Conservation (phyloP, 139 green algal genomes). For the Medakamo hakoo region DNA sequence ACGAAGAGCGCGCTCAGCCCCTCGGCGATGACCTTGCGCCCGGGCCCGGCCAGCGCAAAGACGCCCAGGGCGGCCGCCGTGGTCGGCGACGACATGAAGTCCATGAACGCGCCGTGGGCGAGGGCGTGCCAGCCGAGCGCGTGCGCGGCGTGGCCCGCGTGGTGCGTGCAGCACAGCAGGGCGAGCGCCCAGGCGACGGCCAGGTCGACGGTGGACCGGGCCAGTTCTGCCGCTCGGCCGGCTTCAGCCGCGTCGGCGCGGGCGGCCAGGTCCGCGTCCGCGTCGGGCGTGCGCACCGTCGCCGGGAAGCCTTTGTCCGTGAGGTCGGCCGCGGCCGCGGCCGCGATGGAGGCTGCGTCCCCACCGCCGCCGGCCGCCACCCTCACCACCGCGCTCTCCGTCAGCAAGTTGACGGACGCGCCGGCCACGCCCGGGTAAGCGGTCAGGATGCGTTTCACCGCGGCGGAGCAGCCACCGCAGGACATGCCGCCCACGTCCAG, state of each 20-base stretch:
- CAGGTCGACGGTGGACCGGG: conserved; percentile 29
- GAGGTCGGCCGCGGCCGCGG: conserved; percentile 16
- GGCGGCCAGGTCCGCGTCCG: neutral
- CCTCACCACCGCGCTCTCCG: conserved; percentile 42
- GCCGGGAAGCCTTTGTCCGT: conserved; percentile 55
- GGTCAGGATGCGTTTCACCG: conserved; percentile 45
- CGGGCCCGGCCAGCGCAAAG: conserved; percentile 63
- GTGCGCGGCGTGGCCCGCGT: conserved; percentile 65
- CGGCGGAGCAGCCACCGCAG: conserved; percentile 50
- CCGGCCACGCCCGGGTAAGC: conserved; percentile 20
- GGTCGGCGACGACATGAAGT: conserved; percentile 34
- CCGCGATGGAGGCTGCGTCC: neutral
- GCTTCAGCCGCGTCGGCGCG: conserved; percentile 14
- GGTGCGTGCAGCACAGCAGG: conserved; percentile 56
- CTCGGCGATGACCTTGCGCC: conserved; percentile 45
- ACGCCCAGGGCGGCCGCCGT: conserved; percentile 48
- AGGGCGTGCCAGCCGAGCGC: conserved; percentile 22
- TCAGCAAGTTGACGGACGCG: conserved; percentile 57
- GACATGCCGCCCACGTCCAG: conserved; percentile 53
- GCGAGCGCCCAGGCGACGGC: conserved; percentile 56
- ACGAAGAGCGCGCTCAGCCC: conserved; percentile 42
- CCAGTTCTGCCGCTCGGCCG: conserved; percentile 34
- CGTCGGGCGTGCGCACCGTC: conserved; percentile 13
- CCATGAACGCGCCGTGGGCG: conserved; percentile 27
- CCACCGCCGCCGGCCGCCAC: neutral